A percentile compares a stretch with the other conserved stretches of the same genome.
Conservation (phyloP, 345 rosid genomes). For the Gossypium sturtianum region DNA sequence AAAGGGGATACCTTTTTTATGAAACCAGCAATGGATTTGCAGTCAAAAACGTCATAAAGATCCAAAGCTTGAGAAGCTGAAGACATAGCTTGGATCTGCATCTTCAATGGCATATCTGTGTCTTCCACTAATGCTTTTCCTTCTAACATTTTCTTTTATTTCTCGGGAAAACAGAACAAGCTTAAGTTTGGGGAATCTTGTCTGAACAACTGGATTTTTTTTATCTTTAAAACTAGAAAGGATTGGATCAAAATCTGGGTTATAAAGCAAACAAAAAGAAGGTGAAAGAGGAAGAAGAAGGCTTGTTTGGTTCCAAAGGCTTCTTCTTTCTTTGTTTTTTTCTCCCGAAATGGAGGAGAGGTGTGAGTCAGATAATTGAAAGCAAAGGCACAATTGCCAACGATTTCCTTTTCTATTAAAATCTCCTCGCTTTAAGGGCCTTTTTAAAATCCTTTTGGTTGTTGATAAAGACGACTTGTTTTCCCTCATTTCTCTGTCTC, state of each 20-base stretch:
- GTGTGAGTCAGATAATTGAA: too few relatives aligned
- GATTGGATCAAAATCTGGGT: too few relatives aligned
- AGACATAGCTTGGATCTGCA: constrained; percentile 87
- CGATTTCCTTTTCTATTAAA: not conserved
- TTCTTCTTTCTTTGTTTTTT: too few relatives aligned
- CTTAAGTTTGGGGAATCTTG: too few relatives aligned
- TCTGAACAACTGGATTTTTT: too few relatives aligned
- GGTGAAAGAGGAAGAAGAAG: constrained; percentile 9
- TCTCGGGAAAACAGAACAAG: too few relatives aligned
- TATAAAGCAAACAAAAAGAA: not conserved
- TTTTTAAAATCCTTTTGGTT: not conserved
- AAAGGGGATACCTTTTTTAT: constrained; percentile 42
- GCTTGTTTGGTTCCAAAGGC: not conserved
- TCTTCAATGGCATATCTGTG: constrained; percentile 87
- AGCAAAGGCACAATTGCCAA: constrained; percentile 14
- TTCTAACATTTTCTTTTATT: constrained; percentile 40
- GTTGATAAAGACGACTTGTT: too few relatives aligned
- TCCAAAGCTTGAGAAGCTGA: constrained; percentile 78
- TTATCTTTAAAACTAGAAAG: too few relatives aligned
- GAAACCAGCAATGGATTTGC: constrained; percentile 55
- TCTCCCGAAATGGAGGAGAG: not conserved
- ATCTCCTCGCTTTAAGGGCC: constrained; percentile 6
- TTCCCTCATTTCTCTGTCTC: constrained; percentile 6
- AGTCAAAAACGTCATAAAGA: constrained; percentile 58
- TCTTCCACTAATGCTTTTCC: constrained; percentile 74